These are phyloP conservation scores for Brassica napus DNA, from an alignment of 345 rosid species.

Conservation along the genomic window DNA sequence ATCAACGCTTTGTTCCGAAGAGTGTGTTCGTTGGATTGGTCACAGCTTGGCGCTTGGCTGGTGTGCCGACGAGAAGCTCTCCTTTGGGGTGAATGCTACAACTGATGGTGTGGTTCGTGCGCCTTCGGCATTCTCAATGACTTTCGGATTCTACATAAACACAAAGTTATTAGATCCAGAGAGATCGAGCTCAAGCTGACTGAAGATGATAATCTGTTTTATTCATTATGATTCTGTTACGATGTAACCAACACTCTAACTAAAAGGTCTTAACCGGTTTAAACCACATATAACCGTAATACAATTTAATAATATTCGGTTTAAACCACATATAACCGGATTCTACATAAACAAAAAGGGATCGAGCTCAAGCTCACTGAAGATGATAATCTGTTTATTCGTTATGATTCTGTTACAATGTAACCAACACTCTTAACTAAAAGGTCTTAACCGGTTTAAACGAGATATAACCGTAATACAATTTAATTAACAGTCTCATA, in stretches of 20 bases:
- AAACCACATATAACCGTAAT: not conserved
- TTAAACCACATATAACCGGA: conserved; percentile 33
- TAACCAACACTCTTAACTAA: too few relatives aligned
- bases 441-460: too few relatives aligned
- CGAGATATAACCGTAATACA: too few relatives aligned
- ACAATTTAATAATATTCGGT: not conserved
- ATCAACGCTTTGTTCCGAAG: conserved; percentile 82
- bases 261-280: not conserved
- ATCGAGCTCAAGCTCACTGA: too few relatives aligned
- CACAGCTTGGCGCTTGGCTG: conserved; percentile 94
- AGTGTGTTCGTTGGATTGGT: conserved; percentile 82
- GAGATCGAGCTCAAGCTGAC: too few relatives aligned
- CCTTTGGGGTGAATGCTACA: conserved; percentile 74
- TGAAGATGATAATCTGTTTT: not conserved
- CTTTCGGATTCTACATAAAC: conserved; percentile 64
- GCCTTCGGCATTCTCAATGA: conserved; percentile 91
- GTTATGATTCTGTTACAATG: too few relatives aligned
- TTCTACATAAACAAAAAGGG: conserved; percentile 42
- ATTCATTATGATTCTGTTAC: not conserved
- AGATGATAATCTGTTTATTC: too few relatives aligned
- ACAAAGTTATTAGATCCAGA: not conserved
- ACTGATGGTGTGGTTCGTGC: conserved; percentile 93
- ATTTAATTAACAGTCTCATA: conserved; percentile 21
- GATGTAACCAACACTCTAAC: not conserved
- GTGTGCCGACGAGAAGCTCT: conserved; percentile 81